Evolutionary conservation across 2,329 filamentous ascomycete species (phyloP).

Genomic region (Paraphoma chrysanthemicola): DNA sequence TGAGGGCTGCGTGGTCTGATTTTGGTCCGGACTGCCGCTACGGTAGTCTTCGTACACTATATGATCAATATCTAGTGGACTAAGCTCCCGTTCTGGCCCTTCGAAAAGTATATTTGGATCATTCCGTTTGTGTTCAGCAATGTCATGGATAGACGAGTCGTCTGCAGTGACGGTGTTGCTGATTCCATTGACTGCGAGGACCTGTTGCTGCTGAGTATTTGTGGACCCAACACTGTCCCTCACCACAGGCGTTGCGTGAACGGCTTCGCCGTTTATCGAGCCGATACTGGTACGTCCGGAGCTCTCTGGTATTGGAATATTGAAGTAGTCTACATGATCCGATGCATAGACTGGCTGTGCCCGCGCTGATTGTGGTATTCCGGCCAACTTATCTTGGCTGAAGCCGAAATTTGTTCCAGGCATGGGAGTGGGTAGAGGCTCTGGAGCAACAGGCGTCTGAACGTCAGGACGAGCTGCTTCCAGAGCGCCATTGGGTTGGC

Average conservation of each 20-base stretch:
- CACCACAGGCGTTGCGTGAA: neutral
- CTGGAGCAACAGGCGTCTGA: neutral
- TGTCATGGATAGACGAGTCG: too few species aligned
- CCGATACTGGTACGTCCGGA: neutral
- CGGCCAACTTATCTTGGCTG: conserved; percentile 6
- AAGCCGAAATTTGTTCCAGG: conserved; percentile 32
- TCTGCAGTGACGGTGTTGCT: too few species aligned
- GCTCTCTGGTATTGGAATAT: neutral
- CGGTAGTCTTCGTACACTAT: neutral
- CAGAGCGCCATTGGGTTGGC: conserved; percentile 3
- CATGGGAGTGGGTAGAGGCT: conserved; percentile 28
- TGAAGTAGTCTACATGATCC: conserved; percentile 17
- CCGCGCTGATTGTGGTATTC: neutral
- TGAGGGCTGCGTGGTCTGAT: neutral
- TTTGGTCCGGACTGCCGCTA: neutral
- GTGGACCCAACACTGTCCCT: too few species aligned
- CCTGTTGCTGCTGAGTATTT: neutral
- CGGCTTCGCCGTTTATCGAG: neutral
- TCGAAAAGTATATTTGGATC: too few species aligned
- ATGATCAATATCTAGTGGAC: neutral
- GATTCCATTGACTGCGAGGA: too few species aligned
- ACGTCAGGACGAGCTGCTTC: neutral
- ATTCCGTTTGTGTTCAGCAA: too few species aligned
- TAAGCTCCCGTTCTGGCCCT: neutral
- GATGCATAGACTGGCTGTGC: neutral